A percentile compares a stretch with the other conserved stretches of the same genome.
phyloP scores from a whole-genome alignment of 805 yeast genomes.

The Saccharomycopsis guyanensis region DNA sequence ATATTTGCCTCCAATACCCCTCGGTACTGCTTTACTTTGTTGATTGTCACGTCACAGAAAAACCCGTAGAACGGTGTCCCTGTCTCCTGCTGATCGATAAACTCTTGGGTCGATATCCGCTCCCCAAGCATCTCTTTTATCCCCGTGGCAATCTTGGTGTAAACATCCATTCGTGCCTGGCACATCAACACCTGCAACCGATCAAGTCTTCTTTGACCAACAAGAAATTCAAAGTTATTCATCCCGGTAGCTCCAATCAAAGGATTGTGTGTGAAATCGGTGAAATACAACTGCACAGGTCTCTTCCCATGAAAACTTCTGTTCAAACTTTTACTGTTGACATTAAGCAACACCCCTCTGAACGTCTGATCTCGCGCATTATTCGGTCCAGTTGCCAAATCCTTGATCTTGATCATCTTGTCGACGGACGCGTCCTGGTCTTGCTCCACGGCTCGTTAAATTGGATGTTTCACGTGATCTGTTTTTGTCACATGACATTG shows the following conservation, averaged over 20 bases:
- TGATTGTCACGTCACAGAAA: constrained; percentile 5
- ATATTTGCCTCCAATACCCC: constrained; percentile 5
- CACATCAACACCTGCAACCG: constrained; percentile 4
- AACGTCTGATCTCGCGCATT: neutral
- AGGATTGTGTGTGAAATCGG: constrained; percentile 12
- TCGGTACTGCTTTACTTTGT: constrained; percentile 2
- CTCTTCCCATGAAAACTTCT: neutral
- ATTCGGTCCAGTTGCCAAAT: neutral
- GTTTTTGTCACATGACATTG: too few species aligned
- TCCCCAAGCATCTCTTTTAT: neutral
- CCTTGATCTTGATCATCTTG: neutral
- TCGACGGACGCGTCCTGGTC: neutral
- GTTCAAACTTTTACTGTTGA: neutral
- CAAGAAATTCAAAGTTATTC: neutral
- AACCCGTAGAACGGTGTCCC: constrained; percentile 2
- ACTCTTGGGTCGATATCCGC: neutral
- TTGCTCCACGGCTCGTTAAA: neutral
- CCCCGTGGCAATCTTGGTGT: neutral
- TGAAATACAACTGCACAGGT: constrained; percentile 9
- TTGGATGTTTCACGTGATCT: too few species aligned
- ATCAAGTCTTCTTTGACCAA: constrained; percentile 2
- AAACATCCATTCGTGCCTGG: neutral
- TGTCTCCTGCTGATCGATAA: neutral
- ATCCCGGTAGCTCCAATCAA: constrained; percentile 10
- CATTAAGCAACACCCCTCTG: constrained; percentile 8